Conservation (phyloP, 176 grass and related monocot species). For the Canna indica region DNA sequence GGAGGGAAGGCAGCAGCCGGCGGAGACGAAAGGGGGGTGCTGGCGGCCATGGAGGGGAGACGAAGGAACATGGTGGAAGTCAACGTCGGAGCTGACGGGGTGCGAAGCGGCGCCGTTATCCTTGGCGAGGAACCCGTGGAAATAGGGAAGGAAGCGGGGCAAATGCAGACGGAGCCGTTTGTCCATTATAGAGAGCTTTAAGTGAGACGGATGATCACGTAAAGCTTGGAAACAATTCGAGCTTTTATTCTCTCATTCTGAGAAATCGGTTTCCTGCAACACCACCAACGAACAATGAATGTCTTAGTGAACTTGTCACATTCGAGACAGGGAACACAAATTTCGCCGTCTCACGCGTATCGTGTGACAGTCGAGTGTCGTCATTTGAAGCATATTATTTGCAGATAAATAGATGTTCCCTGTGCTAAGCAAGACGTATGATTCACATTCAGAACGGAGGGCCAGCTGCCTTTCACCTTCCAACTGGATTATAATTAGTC, state of each 20-base stretch:
- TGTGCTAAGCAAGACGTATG: neutral
- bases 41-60: slow-evolving; percentile 18
- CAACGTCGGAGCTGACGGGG: slow-evolving; percentile 17
- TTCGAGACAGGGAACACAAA: neutral
- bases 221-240: too few relatives aligned
- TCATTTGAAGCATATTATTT: neutral
- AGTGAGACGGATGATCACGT: too few relatives aligned
- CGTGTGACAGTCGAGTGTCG: too few relatives aligned
- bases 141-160: slow-evolving; percentile 31
- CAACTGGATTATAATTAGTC: too few relatives aligned
- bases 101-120: slow-evolving; percentile 17
- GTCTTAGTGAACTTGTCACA: too few relatives aligned
- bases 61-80: slow-evolving; percentile 4
- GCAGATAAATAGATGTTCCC: neutral
- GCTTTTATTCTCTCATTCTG: too few relatives aligned
- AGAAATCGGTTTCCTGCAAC: too few relatives aligned
- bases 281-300: too few relatives aligned
- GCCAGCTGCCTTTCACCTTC: neutral
- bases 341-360: too few relatives aligned
- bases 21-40: slow-evolving; percentile 10
- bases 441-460: neutral
- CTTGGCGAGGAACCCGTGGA: slow-evolving; percentile 43
- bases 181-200: slow-evolving; percentile 45
- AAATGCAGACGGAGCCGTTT: slow-evolving; percentile 38
- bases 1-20: neutral